A percentile compares a stretch with the other conserved stretches of the same genome.
Evolutionary conservation across 257 asterid genomes (phyloP).

Genomic region (Cynanchum wilfordii): DNA sequence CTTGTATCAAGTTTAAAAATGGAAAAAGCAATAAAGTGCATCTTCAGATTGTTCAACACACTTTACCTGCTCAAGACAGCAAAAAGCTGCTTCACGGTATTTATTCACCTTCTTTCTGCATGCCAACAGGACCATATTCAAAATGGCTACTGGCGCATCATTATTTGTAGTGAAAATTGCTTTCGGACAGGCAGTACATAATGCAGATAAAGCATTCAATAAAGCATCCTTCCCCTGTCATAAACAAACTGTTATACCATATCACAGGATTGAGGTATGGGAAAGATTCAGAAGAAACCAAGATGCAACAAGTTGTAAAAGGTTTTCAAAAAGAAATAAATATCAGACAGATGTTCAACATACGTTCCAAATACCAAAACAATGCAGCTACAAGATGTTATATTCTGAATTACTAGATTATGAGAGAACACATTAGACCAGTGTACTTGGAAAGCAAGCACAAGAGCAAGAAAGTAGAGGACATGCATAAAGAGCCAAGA

Average conservation of each 20-base stretch:
- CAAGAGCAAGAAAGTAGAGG: neutral
- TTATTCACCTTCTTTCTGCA: constrained; percentile 69
- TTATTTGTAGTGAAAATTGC: constrained; percentile 61
- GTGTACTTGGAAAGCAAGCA: neutral
- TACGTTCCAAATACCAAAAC: neutral
- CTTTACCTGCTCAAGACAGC: constrained; percentile 85
- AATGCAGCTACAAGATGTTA: neutral
- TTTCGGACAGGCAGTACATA: constrained; percentile 70
- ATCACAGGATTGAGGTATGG: constrained; percentile 2
- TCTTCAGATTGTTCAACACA: constrained; percentile 3
- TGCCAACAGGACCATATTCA: constrained; percentile 66
- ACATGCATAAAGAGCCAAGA: neutral
- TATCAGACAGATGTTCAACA: neutral
- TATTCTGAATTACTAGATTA: neutral
- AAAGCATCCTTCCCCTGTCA: constrained; percentile 91
- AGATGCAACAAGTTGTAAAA: neutral
- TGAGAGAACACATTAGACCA: neutral
- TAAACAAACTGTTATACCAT: constrained; percentile 12
- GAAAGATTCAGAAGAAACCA: neutral
- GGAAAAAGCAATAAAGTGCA: neutral
- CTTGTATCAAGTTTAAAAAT: neutral
- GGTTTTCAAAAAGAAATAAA: neutral
- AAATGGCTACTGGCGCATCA: constrained; percentile 63
- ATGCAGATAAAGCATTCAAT: constrained; percentile 70
- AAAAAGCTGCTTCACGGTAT: constrained; percentile 89